Base-by-base conservation (phyloP, 331 rosid genomes). In the Telfairia occidentalis region DNA sequence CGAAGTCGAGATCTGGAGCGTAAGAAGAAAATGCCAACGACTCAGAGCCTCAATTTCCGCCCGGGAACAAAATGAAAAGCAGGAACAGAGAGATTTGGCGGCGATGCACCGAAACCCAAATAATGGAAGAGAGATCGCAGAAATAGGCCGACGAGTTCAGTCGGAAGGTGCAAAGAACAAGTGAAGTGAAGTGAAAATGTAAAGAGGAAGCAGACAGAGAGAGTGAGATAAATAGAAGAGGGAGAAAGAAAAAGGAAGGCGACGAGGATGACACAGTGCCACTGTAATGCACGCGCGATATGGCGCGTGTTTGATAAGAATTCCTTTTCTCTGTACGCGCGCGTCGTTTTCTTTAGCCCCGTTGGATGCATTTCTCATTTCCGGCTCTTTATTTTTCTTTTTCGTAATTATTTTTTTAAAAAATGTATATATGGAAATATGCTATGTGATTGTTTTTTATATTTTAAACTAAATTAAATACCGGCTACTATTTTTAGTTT, bases 1-100 rank as follows among this genome's bases (percentile, higher is more conserved):
- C 19, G 32, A 77, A 59, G 55, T 60, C 73, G 80, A 83, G 89
- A 83, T 85, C 87, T 85, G 81, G 76, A 71, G 66, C 21, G 19
- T 13, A 8, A 45, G 63, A 40, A 43, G 79, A 34, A 34, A 63
- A 23, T 19, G 55, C 43, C n/a, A 32, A 15, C 12, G 34, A 65
- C 18, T 37, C 75, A 15, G 59, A 66, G 21, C 45, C 9, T 24
- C 28, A 55, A 30, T 54, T 40, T 15, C 42, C 28, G 40, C 23
- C 23, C 46, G 9, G 13, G 23, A 58, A 34, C 12, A 46, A 16
- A 42, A 58, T n/a, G 81, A 15, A 55, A 65, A 48, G 12, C 73
- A 77, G 81, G 58, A 74, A 16, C 53, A n/a, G 64, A 9, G 50
- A 65, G 76, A 29, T 26, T 3, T 53, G 3, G 63, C 4, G 32